These are phyloP conservation scores for Zancudomyces culisetae DNA, from an alignment of 371 early-diverging fungal genomes.

Conservation along the genomic window DNA sequence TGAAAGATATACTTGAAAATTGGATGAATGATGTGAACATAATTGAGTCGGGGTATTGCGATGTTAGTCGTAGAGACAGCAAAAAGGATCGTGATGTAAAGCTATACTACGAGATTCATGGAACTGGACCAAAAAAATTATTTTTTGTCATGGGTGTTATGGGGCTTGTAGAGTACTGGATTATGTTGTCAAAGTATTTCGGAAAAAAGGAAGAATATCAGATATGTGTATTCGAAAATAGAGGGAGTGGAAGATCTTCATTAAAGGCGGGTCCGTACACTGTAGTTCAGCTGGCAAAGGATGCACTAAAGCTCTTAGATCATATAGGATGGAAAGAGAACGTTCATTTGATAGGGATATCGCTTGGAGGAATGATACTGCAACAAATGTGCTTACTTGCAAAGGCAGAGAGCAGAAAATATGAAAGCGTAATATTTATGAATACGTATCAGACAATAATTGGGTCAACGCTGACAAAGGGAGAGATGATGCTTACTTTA, in stretches of 20 bases:
- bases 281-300: conserved; percentile 46
- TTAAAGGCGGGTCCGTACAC: conserved; percentile 34
- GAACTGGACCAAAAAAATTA: conserved; percentile 37
- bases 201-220: conserved; percentile 36
- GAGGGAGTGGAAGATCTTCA: conserved; percentile 45
- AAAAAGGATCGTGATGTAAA: conserved; percentile 2
- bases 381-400: conserved; percentile 28
- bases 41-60: not conserved
- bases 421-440: conserved; percentile 13
- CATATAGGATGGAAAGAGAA: conserved; percentile 38
- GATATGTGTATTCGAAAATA: conserved; percentile 57
- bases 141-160: conserved; percentile 41
- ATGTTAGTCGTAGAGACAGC: conserved; percentile 1
- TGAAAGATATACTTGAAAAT: not conserved
- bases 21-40: not conserved
- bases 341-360: conserved; percentile 47
- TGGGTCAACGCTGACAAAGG: conserved; percentile 15
- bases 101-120: conserved; percentile 50
- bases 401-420: not conserved
- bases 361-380: conserved; percentile 47
- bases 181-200: conserved; percentile 33
- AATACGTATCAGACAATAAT: conserved; percentile 21
- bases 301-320: conserved; percentile 37
- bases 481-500: conserved; percentile 16
- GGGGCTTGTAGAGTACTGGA: conserved; percentile 27